Evolutionary conservation across 352 stramenopile species (phyloP), one percentile per base, ranked within the genome.

Genomic region (Globisporangium polare): DNA sequence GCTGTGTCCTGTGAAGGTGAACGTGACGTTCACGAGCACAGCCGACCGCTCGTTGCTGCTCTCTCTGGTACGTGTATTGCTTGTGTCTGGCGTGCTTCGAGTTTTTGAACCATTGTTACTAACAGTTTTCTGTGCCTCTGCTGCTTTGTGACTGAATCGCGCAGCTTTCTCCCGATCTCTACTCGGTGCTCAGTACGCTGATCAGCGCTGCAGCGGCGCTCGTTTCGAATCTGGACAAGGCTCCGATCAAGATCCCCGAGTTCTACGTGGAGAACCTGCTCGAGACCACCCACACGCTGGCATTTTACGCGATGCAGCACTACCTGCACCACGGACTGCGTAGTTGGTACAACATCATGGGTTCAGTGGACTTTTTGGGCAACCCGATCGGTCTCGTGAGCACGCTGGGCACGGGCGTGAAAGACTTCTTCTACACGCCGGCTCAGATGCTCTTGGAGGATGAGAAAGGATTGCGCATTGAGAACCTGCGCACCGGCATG

Each of bases 391-490:
- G 90, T 2, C 80, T 98, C 17, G 87, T 97, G 47, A 94, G 83
- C 51, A 95, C 88, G 3, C 65, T 98, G 8, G 89, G 89, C 33
- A 87, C 90, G 0, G 92, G 92, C 27, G 90, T 98, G 6, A 94
- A 95, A 43, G 92, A 98, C 60, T 98, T 98, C 71, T 98, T 98
- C 63, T 98, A 97, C 69, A 97, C 96, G 26, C 92, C 92, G 18
- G 92, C 90, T 15, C 86, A 97, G 67, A 96, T 96, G 74, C 72
- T 98, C 17, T 75, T 98, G 15, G 89, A 95, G 67, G 79, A 97
- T 52, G 89, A 95, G 58, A 89, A 94, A 31, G 87, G 86, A 4
- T 47, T 94, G 9, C 76, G 86, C 0, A 95, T 95, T 43, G 83
- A 90, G 41, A 96, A 94, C 52, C 65, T 94, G 27, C 79, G 86